phyloP scores from a whole-genome alignment of 179 eudicot species.

The Patellifolia procumbens region DNA sequence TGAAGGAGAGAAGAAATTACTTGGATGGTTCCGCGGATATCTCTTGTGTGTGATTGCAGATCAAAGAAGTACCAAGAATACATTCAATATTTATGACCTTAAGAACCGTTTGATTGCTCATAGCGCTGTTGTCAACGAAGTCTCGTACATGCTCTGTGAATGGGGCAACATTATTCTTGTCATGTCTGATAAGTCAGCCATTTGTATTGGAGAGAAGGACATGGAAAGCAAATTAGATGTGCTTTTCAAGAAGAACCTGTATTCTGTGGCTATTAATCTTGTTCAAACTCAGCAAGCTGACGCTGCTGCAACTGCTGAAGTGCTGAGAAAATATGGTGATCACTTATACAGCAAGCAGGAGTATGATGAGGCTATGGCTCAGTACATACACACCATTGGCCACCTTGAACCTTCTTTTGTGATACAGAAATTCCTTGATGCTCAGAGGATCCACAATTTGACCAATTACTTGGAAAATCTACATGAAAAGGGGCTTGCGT shows the following conservation, averaged over 20 bases:
- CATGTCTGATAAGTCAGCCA: conserved; percentile 73
- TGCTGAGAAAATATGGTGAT: conserved; percentile 92
- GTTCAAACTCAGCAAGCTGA: conserved; percentile 98
- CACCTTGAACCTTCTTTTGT: conserved; percentile 96
- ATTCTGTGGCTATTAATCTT: conserved; percentile 91
- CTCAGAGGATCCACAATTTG: conserved; percentile 92
- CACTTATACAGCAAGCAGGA: conserved; percentile 90
- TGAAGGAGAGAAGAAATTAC: conserved; percentile 86
- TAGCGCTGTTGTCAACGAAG: conserved; percentile 69
- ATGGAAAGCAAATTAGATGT: conserved; percentile 99
- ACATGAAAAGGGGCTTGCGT: conserved; percentile 92
- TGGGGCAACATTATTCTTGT: conserved; percentile 94
- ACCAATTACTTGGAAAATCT: conserved; percentile 93
- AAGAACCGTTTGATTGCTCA: conserved; percentile 88
- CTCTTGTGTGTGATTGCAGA: conserved; percentile 84
- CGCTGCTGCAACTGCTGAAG: conserved; percentile 98
- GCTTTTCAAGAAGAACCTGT: conserved; percentile 91
- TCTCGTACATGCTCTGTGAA: conserved; percentile 91
- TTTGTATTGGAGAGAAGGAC: conserved; percentile 92
- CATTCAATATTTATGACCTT: conserved; percentile 86
- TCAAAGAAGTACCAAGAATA: conserved; percentile 72
- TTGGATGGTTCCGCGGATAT: conserved; percentile 98
- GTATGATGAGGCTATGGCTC: conserved; percentile 93
- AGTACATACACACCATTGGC: conserved; percentile 91
- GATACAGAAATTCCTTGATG: conserved; percentile 95